These are phyloP conservation scores for Paxillus ammoniavirescens DNA, from an alignment of 768 basidiomycete species.

Conservation along the genomic window DNA sequence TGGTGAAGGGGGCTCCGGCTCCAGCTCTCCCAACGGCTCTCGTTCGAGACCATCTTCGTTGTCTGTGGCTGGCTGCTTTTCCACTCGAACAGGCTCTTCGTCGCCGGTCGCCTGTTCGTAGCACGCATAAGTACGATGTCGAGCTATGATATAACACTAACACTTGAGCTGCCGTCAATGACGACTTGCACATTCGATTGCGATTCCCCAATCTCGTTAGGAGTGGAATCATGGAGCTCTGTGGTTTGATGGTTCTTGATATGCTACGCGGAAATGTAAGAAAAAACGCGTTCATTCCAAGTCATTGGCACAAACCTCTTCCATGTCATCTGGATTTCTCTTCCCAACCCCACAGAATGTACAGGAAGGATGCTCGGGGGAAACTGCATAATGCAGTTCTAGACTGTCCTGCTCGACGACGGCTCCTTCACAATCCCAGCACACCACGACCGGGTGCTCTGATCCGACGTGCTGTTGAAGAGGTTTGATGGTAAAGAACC, in stretches of 20 bases:
- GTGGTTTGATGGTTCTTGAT: slow-evolving; percentile 14
- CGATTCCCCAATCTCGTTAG: slow-evolving; percentile 1
- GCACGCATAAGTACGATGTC: slow-evolving; percentile 2
- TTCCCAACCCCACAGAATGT: slow-evolving; percentile 16
- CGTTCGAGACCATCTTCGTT: background rate
- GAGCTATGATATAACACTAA: background rate
- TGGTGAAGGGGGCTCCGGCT: background rate
- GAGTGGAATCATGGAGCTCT: background rate
- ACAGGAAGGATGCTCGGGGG: slow-evolving; percentile 21
- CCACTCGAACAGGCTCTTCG: background rate
- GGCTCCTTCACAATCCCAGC: slow-evolving; percentile 29
- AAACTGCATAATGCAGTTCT: slow-evolving; percentile 22
- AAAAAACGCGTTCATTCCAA: slow-evolving; percentile 3
- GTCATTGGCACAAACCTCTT: slow-evolving; percentile 16
- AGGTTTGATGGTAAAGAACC: background rate
- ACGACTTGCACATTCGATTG: background rate
- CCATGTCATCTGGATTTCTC: slow-evolving; percentile 13
- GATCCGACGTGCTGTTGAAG: slow-evolving; percentile 20
- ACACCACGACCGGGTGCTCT: slow-evolving; percentile 24
- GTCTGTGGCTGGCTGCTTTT: background rate
- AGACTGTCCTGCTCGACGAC: slow-evolving; percentile 20
- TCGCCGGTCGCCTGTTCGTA: slow-evolving; percentile 4
- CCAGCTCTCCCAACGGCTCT: background rate
- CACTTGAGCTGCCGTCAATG: slow-evolving; percentile 1
- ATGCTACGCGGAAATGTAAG: slow-evolving; percentile 15